phyloP scores from a whole-genome alignment of 352 stramenopile species.

The Phytophthora parvispora region DNA sequence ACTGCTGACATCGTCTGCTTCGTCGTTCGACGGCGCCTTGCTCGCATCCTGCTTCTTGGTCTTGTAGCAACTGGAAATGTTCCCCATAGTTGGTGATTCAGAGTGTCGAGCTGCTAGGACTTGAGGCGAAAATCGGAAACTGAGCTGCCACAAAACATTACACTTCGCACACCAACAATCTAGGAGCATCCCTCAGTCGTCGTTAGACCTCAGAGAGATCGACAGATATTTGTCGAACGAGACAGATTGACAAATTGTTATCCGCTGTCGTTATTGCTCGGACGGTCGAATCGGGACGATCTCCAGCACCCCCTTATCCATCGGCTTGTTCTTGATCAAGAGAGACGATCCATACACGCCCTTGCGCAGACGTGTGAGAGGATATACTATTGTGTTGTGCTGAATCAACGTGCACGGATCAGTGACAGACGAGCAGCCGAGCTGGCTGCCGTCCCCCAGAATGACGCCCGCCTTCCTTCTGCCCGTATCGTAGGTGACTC shows the following conservation, averaged over 20 bases:
- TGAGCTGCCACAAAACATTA: constrained; percentile 5
- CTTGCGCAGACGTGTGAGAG: constrained; percentile 71
- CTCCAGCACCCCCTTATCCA: constrained; percentile 76
- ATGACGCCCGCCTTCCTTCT: constrained; percentile 79
- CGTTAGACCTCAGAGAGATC: no score
- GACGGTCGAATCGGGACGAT: constrained; percentile 41
- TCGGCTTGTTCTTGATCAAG: constrained; percentile 86
- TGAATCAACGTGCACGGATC: constrained; percentile 79
- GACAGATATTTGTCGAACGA: no score
- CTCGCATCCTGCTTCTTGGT: constrained; percentile 1
- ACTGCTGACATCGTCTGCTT: not conserved
- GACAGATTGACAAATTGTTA: not conserved
- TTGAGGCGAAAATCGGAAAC: constrained; percentile 7
- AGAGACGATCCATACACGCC: constrained; percentile 74
- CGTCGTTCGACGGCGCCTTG: constrained; percentile 1
- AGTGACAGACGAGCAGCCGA: constrained; percentile 78
- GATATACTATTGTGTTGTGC: constrained; percentile 71
- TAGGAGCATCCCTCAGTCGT: not conserved
- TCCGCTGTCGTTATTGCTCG: not conserved
- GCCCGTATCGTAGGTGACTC: constrained; percentile 63
- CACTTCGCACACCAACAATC: not conserved
- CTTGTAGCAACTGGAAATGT: constrained; percentile 27
- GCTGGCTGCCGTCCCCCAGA: constrained; percentile 74
- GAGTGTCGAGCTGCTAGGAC: not conserved
- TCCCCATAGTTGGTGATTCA: constrained; percentile 13